Percentiles rank a stretch among this genome's conserved stretches.
These are phyloP conservation scores for Pyricularia sp. DNA, from an alignment of 2,329 filamentous ascomycete genomes.

Conservation along the genomic window DNA sequence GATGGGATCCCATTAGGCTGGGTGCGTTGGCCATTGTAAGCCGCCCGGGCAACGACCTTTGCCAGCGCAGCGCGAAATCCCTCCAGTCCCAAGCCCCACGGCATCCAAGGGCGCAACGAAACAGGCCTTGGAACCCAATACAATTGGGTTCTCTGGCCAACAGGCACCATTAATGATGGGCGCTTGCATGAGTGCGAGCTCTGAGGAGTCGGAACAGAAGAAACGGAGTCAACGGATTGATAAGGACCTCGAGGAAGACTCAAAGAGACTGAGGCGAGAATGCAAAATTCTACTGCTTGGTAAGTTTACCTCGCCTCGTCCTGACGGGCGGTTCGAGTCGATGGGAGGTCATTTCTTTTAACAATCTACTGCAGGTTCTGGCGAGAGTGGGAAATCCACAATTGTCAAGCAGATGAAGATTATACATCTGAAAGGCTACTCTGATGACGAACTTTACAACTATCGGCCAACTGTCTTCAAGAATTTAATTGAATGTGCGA, in stretches of 20 bases:
- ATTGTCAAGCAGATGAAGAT: conserved; percentile 99
- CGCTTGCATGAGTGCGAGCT: conserved; percentile 78
- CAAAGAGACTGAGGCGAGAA: conserved; percentile 81
- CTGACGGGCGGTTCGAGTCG: neutral
- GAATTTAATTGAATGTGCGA: conserved; percentile 93
- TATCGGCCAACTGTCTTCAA: conserved; percentile 97
- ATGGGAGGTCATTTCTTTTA: neutral
- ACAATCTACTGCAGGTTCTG: conserved; percentile 53
- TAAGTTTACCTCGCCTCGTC: conserved; percentile 31
- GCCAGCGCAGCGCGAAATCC: neutral
- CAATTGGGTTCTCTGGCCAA: conserved; percentile 1
- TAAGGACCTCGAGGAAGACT: conserved; percentile 85
- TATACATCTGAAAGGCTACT: conserved; percentile 96
- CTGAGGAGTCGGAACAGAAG: conserved; percentile 82
- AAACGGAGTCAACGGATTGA: conserved; percentile 96
- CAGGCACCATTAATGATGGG: conserved; percentile 50
- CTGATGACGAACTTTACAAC: conserved; percentile 80
- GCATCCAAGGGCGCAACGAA: neutral
- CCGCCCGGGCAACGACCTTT: neutral
- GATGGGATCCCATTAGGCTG: neutral
- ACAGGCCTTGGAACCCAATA: neutral
- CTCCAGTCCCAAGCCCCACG: neutral
- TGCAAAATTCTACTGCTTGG: conserved; percentile 96
- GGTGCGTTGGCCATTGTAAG: neutral
- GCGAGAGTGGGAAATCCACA: conserved; percentile 96